These are phyloP conservation scores for Candida boleticola DNA, from an alignment of 805 yeast genomes.

Conservation along the genomic window DNA sequence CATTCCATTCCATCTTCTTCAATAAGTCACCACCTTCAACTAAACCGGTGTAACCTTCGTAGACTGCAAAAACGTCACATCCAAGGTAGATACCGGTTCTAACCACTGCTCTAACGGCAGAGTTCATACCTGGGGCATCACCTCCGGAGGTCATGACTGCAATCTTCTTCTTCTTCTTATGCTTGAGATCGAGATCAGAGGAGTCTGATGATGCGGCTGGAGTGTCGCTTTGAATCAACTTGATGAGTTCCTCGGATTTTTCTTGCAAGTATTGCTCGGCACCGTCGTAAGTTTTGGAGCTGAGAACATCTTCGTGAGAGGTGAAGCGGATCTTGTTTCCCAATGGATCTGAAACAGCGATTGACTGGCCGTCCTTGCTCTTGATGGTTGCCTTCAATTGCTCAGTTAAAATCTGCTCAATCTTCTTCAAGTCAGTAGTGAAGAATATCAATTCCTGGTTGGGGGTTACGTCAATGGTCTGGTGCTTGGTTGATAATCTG, in stretches of 20 bases:
- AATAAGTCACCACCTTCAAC: constrained; percentile 64
- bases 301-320: constrained; percentile 19
- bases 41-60: constrained; percentile 74
- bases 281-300: constrained; percentile 16
- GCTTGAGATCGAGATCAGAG: not conserved
- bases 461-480: not conserved
- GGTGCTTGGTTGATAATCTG: constrained; percentile 23
- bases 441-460: constrained; percentile 28
- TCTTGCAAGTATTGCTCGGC: constrained; percentile 28
- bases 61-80: constrained; percentile 64
- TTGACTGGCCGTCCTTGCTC: not conserved
- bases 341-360: constrained; percentile 29
- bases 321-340: constrained; percentile 32
- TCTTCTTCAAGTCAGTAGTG: constrained; percentile 24
- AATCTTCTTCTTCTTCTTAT: constrained; percentile 43
- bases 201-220: constrained; percentile 1
- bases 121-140: constrained; percentile 81
- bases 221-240: not conserved
- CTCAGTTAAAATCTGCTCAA: constrained; percentile 16
- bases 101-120: constrained; percentile 71
- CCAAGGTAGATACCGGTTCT: constrained; percentile 64
- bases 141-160: constrained; percentile 84
- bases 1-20: constrained; percentile 67
- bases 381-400: constrained; percentile 4
- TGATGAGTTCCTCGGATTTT: constrained; percentile 22